A percentile compares a stretch with the other conserved stretches of the same genome.
These are phyloP conservation scores for Cercospora sojina DNA, from an alignment of 2,329 filamentous ascomycete species.

Conservation along the genomic window DNA sequence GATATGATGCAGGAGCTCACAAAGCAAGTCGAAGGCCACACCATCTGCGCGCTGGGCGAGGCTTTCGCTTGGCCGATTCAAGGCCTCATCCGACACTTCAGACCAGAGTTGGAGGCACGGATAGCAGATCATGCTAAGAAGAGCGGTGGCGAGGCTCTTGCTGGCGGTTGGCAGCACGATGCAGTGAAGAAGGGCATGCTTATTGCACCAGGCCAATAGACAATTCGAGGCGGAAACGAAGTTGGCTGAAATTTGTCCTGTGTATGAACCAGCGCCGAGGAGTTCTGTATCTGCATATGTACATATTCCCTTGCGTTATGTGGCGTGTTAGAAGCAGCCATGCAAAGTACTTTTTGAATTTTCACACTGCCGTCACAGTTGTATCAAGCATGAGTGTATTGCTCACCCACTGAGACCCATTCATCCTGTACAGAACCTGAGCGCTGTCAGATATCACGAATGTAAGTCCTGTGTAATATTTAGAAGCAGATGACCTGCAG, in stretches of 20 bases:
- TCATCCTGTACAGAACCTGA: too few relatives aligned
- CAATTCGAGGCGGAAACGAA: not conserved
- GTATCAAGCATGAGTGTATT: not conserved
- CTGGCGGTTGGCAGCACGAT: conserved; percentile 83
- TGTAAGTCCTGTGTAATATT: too few relatives aligned
- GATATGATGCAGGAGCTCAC: conserved; percentile 99
- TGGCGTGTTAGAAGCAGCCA: conserved; percentile 11
- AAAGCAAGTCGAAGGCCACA: conserved; percentile 99
- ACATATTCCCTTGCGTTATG: conserved; percentile 11
- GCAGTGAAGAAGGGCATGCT: conserved; percentile 75
- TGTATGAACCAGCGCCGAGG: conserved; percentile 6
- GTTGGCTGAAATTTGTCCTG: not conserved
- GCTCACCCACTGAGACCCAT: too few relatives aligned
- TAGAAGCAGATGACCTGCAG: too few relatives aligned
- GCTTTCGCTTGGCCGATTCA: conserved; percentile 98
- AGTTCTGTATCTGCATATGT: conserved; percentile 6
- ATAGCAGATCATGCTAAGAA: conserved; percentile 77
- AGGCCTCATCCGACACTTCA: conserved; percentile 96
- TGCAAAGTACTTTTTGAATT: not conserved
- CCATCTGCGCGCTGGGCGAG: conserved; percentile 95
- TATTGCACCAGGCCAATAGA: conserved; percentile 83
- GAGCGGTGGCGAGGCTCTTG: conserved; percentile 71
- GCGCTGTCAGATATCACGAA: too few relatives aligned
- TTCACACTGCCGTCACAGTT: not conserved
- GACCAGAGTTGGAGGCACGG: conserved; percentile 88